These are phyloP conservation scores for Isoetes taiwanensis DNA, from an alignment of 75 land plant genomes.

Conservation along the genomic window DNA sequence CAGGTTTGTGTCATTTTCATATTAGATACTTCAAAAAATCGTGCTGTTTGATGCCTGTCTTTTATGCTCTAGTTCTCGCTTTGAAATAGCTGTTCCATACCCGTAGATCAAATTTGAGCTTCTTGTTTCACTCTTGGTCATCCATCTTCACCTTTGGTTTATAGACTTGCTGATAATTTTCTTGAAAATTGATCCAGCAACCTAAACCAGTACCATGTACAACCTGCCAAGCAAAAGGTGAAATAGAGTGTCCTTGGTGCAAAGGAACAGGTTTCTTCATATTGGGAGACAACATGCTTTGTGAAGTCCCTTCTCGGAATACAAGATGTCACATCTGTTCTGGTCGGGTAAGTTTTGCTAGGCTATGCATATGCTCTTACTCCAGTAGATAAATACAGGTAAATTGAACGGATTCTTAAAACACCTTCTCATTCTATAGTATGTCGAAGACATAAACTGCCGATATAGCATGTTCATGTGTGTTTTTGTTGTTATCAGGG, in stretches of 20 bases:
- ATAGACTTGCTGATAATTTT: not conserved
- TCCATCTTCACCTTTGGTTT: not conserved
- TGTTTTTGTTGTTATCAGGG: not conserved
- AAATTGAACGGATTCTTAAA: no score
- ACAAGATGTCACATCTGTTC: conserved; percentile 3
- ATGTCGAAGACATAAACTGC: not conserved
- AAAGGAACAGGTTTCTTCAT: conserved; percentile 7
- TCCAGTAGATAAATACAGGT: not conserved
- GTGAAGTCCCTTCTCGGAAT: not conserved
- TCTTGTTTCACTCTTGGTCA: not conserved
- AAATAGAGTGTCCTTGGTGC: conserved; percentile 4
- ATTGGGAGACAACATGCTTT: not conserved
- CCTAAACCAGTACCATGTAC: conserved; percentile 3
- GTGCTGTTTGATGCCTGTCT: not conserved
- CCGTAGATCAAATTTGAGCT: no score
- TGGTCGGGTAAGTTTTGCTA: not conserved
- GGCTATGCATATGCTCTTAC: not conserved
- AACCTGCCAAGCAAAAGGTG: not conserved
- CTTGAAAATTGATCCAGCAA: not conserved
- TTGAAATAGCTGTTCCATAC: no score
- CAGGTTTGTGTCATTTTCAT: not conserved
- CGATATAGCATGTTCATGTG: not conserved
- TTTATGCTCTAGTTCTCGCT: no score
- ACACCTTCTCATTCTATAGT: no score
- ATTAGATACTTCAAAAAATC: not conserved